These are phyloP conservation scores for Nitzschia inconspicua DNA, from an alignment of 108 stramenopile genomes.

Conservation along the genomic window DNA sequence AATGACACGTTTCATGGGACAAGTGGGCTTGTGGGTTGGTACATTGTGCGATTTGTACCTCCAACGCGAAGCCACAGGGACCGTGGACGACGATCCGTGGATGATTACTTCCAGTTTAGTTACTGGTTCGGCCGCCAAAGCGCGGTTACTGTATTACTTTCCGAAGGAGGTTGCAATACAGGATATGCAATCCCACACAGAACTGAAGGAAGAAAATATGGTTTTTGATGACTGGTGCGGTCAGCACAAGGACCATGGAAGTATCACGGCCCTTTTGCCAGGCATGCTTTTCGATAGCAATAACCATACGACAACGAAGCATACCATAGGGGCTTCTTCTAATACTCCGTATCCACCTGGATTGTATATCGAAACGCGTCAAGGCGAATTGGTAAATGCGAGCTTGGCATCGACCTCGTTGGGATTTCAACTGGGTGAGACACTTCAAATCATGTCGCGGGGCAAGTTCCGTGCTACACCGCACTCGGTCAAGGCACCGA, in stretches of 20 bases:
- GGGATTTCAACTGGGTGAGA: slow-evolving; percentile 90
- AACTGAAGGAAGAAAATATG: not conserved
- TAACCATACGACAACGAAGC: slow-evolving; percentile 16
- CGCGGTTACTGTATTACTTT: slow-evolving; percentile 93
- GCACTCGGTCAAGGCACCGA: slow-evolving; percentile 61
- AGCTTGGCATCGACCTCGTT: slow-evolving; percentile 62
- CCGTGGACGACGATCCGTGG: not conserved
- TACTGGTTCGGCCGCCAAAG: slow-evolving; percentile 54
- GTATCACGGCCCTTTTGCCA: slow-evolving; percentile 83
- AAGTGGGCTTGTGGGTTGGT: slow-evolving; percentile 77
- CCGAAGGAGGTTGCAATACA: slow-evolving; percentile 10
- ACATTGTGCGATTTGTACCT: slow-evolving; percentile 35
- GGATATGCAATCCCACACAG: not conserved
- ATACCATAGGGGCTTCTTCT: slow-evolving; percentile 5
- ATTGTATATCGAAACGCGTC: slow-evolving; percentile 71
- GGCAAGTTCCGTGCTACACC: slow-evolving; percentile 90
- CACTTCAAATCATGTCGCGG: slow-evolving; percentile 89
- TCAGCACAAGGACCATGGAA: slow-evolving; percentile 84
- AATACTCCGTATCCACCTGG: slow-evolving; percentile 50
- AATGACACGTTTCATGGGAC: slow-evolving; percentile 65
- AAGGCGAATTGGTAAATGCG: slow-evolving; percentile 49
- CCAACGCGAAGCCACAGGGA: not conserved
- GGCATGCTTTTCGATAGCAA: slow-evolving; percentile 69
- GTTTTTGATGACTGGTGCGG: slow-evolving; percentile 83
- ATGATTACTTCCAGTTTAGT: slow-evolving; percentile 11